Conservation (phyloP, 2,329 filamentous ascomycete species). For the Stromatinia cepivora region DNA sequence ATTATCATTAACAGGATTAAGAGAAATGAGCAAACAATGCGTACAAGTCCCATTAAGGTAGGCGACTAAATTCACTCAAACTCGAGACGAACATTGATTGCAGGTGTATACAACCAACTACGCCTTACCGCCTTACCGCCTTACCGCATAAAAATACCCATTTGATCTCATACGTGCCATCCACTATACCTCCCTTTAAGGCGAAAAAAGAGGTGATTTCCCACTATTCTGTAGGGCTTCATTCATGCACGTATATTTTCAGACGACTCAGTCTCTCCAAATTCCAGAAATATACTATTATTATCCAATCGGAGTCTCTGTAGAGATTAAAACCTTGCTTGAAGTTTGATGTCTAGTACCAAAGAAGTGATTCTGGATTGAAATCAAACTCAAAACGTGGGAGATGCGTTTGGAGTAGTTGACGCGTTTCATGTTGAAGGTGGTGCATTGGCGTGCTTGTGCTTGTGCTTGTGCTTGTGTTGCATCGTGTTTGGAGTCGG, state of each 20-base stretch:
- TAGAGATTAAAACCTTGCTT: not conserved
- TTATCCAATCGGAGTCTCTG: not conserved
- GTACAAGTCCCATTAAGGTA: not conserved
- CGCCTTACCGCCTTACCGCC: too few relatives aligned
- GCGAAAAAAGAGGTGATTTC: not conserved
- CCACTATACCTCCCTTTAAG: not conserved
- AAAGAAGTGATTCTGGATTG: not conserved
- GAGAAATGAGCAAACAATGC: constrained; percentile 1
- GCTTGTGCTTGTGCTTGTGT: not conserved
- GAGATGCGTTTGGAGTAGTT: not conserved
- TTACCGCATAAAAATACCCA: not conserved
- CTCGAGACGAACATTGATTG: constrained; percentile 4
- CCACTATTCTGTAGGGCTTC: not conserved
- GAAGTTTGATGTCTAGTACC: not conserved
- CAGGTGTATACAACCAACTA: not conserved
- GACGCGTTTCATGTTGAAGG: not conserved
- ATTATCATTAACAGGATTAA: not conserved
- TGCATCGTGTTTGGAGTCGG: not conserved
- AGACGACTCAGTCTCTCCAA: not conserved
- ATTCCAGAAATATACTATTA: not conserved
- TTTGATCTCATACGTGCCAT: constrained; percentile 2
- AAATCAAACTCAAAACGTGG: not conserved
- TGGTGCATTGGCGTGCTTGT: not conserved
- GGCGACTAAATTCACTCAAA: not conserved
- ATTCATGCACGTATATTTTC: constrained; percentile 3